These are phyloP conservation scores for Tympanopsis confertula DNA, from an alignment of 2,329 filamentous ascomycete species.

Conservation along the genomic window DNA sequence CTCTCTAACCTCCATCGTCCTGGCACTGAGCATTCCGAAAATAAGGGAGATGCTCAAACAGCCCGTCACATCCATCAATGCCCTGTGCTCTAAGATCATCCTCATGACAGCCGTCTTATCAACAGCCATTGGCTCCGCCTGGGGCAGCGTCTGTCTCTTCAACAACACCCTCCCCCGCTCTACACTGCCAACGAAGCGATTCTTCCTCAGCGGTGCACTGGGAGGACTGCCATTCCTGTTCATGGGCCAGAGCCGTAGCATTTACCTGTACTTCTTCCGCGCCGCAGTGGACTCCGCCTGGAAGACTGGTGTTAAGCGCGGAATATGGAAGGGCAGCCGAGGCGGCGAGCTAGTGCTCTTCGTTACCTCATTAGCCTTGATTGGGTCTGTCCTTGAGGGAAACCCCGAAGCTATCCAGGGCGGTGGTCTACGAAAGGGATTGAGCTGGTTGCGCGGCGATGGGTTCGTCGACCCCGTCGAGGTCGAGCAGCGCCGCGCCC, in stretches of 20 bases:
- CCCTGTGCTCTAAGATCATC: background rate
- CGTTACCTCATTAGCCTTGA: background rate
- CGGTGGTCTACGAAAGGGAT: background rate
- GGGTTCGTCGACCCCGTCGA: background rate
- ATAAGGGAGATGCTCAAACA: background rate
- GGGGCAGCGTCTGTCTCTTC: background rate
- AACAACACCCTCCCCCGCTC: background rate
- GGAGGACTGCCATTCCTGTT: background rate
- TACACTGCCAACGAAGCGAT: background rate
- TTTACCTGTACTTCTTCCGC: background rate
- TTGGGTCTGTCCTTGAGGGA: background rate
- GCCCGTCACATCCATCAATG: background rate
- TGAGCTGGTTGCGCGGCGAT: background rate
- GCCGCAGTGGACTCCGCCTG: background rate
- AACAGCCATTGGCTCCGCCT: background rate
- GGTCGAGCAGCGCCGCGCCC: background rate
- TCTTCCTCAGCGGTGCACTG: conserved; percentile 1
- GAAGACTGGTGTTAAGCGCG: background rate
- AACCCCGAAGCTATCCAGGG: background rate
- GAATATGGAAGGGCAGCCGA: background rate
- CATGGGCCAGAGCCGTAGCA: background rate
- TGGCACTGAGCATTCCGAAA: background rate
- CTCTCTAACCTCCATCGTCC: background rate
- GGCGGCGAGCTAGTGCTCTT: background rate
- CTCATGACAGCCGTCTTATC: background rate